Evolutionary conservation across 768 basidiomycete genomes (phyloP), one percentile per base, ranked within the genome.

Genomic region (Glaciozyma antarctica): DNA sequence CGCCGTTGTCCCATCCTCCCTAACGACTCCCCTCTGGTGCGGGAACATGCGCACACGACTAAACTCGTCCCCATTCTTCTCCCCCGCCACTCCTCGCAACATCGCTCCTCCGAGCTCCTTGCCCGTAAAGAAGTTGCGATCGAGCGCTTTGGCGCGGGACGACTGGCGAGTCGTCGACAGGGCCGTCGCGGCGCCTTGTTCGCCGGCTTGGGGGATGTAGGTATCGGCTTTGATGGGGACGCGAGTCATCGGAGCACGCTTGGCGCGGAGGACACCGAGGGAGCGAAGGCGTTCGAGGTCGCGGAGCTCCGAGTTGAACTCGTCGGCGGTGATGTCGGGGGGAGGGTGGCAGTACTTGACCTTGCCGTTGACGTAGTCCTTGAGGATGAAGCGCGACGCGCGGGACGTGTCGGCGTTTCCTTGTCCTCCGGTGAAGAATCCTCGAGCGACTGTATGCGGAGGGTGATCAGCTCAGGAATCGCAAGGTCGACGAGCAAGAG

Each of bases 361-460:
- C 72, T 90, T 91, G 30, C 88, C 95, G 71, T 88, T 92, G 66
- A 98, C 92, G 74, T 93, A 99, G 78, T 99, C 95, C 76, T 99
- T 99, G 57, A 99, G 81, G 62, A 99, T 81, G 74, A 87, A 87
- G 64, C 95, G 85, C 21, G 94, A 90, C 0, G 95, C 84, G 59
- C 91, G 86, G 38, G 95, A 90, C 75, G 97, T 92, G 74, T 99
- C 95, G 15, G 94, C 93, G 77, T 93, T 95, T 51, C 95, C 95
- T 78, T 93, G 90, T 1, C 94, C 90, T 1, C 92, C 85, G 47
- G 94, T 85, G 74, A 86, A 88, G 77, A 88, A 95, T 43, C 95
- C 95, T 71, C 94, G 81, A 34, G 85, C 94, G 73, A 98, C 95
- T 99, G 32, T 32, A 9, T 4, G 67, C 4, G 52, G 26, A 67